A percentile compares a stretch with the other conserved stretches of the same genome.
phyloP scores from a whole-genome alignment of 495 filamentous ascomycete species.

The Mytilinidion resinicola region DNA sequence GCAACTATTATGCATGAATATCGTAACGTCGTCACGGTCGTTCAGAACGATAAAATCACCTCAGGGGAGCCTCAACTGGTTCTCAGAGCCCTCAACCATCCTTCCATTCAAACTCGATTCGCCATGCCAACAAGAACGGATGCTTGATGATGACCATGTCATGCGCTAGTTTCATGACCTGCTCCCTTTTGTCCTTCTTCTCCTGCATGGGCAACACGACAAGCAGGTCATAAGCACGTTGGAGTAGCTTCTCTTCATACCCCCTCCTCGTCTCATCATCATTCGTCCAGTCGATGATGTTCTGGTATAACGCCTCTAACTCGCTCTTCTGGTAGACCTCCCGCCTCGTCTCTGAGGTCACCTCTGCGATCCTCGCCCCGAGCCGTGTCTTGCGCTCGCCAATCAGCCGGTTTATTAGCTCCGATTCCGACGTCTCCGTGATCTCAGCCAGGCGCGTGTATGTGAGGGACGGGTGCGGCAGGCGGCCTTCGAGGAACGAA shows the following conservation, averaged over 20 bases:
- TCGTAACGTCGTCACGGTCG: neutral
- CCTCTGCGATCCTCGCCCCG: slow-evolving; percentile 74
- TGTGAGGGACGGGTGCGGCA: slow-evolving; percentile 73
- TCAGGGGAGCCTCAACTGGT: slow-evolving; percentile 1
- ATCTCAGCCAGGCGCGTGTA: slow-evolving; percentile 82
- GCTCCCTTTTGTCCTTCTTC: slow-evolving; percentile 61
- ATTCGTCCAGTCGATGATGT: slow-evolving; percentile 80
- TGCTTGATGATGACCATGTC: slow-evolving; percentile 96
- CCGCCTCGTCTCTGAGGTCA: slow-evolving; percentile 77
- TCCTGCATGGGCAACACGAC: slow-evolving; percentile 55
- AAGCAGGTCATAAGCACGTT: slow-evolving; percentile 70
- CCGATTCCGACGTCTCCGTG: slow-evolving; percentile 78
- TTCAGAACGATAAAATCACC: neutral
- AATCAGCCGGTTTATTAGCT: slow-evolving; percentile 85
- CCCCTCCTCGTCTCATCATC: slow-evolving; percentile 77
- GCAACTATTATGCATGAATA: no score
- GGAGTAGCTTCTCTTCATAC: slow-evolving; percentile 87
- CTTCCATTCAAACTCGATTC: slow-evolving; percentile 81
- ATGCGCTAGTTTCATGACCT: slow-evolving; percentile 66
- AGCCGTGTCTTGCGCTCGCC: slow-evolving; percentile 81
- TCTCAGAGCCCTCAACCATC: slow-evolving; percentile 41
- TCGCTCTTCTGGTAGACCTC: slow-evolving; percentile 68
- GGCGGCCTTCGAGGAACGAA: slow-evolving; percentile 72
- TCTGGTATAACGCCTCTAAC: slow-evolving; percentile 67
- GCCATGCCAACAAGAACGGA: slow-evolving; percentile 85